Evolutionary conservation across 2,329 filamentous ascomycete genomes (phyloP), one percentile per base, ranked within the genome.

Genomic region (Aspergillus sp.): DNA sequence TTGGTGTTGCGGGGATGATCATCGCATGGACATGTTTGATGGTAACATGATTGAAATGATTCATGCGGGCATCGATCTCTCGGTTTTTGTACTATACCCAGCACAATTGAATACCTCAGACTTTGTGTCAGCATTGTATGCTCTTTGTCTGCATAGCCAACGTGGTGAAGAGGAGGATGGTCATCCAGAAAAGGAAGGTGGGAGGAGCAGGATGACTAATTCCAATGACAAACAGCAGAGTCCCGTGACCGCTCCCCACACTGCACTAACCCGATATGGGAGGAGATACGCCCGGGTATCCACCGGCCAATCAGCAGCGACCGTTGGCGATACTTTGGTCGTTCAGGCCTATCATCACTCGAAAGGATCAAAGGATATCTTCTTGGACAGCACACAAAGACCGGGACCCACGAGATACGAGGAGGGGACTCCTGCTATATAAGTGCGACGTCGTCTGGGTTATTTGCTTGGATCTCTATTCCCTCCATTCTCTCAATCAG

Each of bases 261-360:
- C 35, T 22, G n/a, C 26, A 26, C n/a, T 46, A 47, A 13, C 57
- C 49, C 0, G 1, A 4, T 53, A 2, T 2, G 22, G 57, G 17
- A 56, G 26, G 36, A 58, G 47, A 58, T 59, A 53, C 57, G 55
- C 57, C 45, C 42, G 32, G 44, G 47, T 30, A 45, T 41, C n/a
- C 22, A 14, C 14, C 5, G 13, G 4, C 57, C 55, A 59, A 59
- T 55, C 26, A 52, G 26, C 5, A 10, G 22, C 2, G 6, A 14
- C 13, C 9, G 8, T 9, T 17, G 6, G 16, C 11, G 14, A 16
- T 32, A 26, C 45, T 47, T n/a, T 16, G 19, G n/a, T n/a, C 20
- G 26, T 17, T 14, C 8, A 32, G 17, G 43, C 30, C 43, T 33
- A 45, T 45, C 43, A 35, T 10, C 33, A 35, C 33, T 17, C 16